Percentiles rank a stretch among this genome's conserved stretches.
Evolutionary conservation across 2,329 filamentous ascomycete genomes (phyloP).

Genomic region (Talaromyces rugulosus): DNA sequence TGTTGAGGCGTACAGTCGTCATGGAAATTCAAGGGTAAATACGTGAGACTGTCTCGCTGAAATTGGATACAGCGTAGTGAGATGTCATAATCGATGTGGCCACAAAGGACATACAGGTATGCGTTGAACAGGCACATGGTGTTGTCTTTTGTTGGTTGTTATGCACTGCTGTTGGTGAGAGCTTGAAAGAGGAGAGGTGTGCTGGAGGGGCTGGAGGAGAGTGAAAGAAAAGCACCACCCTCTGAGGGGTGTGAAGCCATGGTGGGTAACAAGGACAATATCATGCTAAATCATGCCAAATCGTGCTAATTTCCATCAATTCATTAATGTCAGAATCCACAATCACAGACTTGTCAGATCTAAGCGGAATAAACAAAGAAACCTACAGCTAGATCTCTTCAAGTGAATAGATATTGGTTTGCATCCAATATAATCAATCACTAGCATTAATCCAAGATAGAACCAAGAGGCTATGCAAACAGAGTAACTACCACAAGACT

Average conservation of each 20-base stretch:
- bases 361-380: neutral
- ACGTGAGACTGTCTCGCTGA: neutral
- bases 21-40: too few relatives aligned
- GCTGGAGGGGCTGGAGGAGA: neutral
- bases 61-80: neutral
- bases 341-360: neutral
- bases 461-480: neutral
- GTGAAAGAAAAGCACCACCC: neutral
- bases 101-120: neutral
- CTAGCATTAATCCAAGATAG: too few relatives aligned
- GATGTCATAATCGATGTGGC: constrained; percentile 1
- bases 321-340: neutral
- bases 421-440: too few relatives aligned
- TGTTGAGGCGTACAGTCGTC: neutral
- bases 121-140: constrained; percentile 5
- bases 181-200: neutral
- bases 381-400: neutral
- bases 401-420: neutral
- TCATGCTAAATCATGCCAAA: neutral
- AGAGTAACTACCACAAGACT: neutral
- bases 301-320: neutral
- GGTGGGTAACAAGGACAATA: too few relatives aligned
- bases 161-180: neutral
- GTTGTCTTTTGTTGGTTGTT: neutral
- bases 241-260: neutral